Percentiles rank a stretch among this genome's conserved stretches.
phyloP scores from a whole-genome alignment of 495 filamentous ascomycete genomes.

The Aspergillus taichungensis region DNA sequence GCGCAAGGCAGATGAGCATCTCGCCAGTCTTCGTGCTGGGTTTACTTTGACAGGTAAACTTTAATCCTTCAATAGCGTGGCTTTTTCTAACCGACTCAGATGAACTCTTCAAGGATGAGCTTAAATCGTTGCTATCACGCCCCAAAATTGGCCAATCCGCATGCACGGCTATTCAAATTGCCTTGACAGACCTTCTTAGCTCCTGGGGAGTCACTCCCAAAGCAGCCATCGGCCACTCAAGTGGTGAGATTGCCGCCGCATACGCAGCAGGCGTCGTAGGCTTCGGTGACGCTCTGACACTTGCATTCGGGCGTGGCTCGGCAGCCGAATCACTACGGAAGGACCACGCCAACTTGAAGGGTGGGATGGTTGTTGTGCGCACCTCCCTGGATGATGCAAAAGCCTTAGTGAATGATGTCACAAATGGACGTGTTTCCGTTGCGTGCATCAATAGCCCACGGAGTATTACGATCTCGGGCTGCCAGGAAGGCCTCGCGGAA shows the following conservation, averaged over 20 bases:
- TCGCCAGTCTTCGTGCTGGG: background rate
- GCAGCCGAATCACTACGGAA: constrained; percentile 8
- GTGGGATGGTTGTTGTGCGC: constrained; percentile 32
- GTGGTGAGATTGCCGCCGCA: constrained; percentile 34
- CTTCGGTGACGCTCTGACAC: constrained; percentile 19
- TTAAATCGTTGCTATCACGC: background rate
- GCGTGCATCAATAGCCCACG: constrained; percentile 40
- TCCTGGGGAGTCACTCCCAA: constrained; percentile 25
- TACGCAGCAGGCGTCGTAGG: constrained; percentile 23
- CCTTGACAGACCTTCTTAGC: constrained; percentile 22
- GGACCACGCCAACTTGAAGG: constrained; percentile 5
- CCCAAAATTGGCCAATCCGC: constrained; percentile 22
- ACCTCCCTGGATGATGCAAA: constrained; percentile 16
- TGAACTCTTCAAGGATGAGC: background rate
- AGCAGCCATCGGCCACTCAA: constrained; percentile 30
- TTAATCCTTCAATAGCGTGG: too few relatives aligned
- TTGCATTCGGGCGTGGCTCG: constrained; percentile 31
- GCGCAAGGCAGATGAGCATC: constrained; percentile 3
- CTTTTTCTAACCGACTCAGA: background rate
- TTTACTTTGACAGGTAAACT: constrained; percentile 1
- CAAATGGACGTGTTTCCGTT: constrained; percentile 17
- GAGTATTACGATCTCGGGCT: constrained; percentile 33
- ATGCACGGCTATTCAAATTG: constrained; percentile 32
- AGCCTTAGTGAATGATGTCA: constrained; percentile 12
- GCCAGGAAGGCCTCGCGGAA: constrained; percentile 26